A percentile compares a stretch with the other conserved stretches of the same genome.
These are phyloP conservation scores for Phyllosticta capitalensis DNA, from an alignment of 2,329 filamentous ascomycete species.

Conservation along the genomic window DNA sequence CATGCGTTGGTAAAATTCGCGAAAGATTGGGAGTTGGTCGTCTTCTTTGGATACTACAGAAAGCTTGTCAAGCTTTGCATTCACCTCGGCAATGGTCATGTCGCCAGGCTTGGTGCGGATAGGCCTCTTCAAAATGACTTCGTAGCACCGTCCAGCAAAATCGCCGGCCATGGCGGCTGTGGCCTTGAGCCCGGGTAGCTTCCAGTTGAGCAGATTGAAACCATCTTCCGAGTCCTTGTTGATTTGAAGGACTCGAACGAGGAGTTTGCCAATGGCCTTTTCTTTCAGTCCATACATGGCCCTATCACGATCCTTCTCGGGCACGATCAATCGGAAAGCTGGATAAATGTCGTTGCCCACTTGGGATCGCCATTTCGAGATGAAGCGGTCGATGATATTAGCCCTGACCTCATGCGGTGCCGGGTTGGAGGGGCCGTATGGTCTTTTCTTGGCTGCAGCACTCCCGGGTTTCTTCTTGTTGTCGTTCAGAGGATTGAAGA, in stretches of 20 bases:
- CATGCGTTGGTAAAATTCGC: conserved; percentile 81
- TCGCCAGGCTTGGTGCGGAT: conserved; percentile 63
- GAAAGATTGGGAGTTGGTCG: conserved; percentile 73
- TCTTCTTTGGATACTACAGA: conserved; percentile 67
- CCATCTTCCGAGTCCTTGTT: conserved; percentile 85
- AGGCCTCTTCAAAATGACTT: conserved; percentile 75
- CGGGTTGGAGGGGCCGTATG: conserved; percentile 48
- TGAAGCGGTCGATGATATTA: conserved; percentile 76
- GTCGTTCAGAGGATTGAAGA: conserved; percentile 75
- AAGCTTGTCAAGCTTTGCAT: conserved; percentile 70
- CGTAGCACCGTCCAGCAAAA: conserved; percentile 81
- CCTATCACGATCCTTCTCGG: conserved; percentile 85
- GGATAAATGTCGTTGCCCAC: conserved; percentile 92
- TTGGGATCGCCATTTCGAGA: conserved; percentile 74
- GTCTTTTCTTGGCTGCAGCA: conserved; percentile 42
- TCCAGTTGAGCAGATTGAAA: conserved; percentile 81
- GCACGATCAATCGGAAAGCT: conserved; percentile 80
- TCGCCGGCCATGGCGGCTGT: conserved; percentile 68
- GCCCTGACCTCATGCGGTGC: conserved; percentile 70
- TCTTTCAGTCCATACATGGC: conserved; percentile 94
- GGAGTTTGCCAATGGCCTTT: conserved; percentile 74
- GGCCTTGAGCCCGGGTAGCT: conserved; percentile 62
- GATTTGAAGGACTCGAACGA: conserved; percentile 91
- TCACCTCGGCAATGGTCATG: conserved; percentile 84
- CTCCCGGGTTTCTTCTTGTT: conserved; percentile 64